These are phyloP conservation scores for Aurifilum marmelostoma DNA, from an alignment of 2,329 filamentous ascomycete species.

Conservation along the genomic window DNA sequence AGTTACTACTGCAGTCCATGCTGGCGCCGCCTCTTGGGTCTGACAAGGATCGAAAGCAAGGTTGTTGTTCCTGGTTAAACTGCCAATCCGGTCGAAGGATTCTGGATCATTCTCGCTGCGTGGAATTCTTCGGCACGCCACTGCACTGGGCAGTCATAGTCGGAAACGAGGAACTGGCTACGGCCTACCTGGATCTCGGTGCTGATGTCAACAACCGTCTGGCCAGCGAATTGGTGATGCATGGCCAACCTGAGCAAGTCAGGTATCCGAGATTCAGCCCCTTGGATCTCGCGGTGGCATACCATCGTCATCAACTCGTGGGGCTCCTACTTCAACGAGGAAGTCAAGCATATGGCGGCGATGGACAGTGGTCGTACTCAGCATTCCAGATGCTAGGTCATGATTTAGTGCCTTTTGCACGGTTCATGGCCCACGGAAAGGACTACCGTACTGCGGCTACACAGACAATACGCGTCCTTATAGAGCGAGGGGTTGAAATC, in stretches of 20 bases:
- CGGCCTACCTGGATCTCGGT: not conserved
- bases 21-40: not conserved
- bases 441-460: not conserved
- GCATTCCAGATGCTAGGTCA: not conserved
- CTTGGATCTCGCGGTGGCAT: slow-evolving; percentile 5
- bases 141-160: not conserved
- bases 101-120: not conserved
- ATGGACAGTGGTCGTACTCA: not conserved
- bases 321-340: not conserved
- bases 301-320: not conserved
- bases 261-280: not conserved
- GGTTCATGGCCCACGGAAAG: not conserved
- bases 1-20: too few species aligned
- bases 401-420: slow-evolving; percentile 1
- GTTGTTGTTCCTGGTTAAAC: not conserved
- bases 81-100: not conserved
- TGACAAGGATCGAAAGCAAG: not conserved
- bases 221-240: not conserved
- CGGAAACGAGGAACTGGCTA: not conserved
- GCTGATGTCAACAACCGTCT: not conserved
- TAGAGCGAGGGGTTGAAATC: not conserved
- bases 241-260: not conserved
- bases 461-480: not conserved
- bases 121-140: not conserved
- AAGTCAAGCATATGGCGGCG: not conserved